A percentile compares a stretch with the other conserved stretches of the same genome.
phyloP scores from a whole-genome alignment of 768 basidiomycete species.

The Coprinopsis sp. region DNA sequence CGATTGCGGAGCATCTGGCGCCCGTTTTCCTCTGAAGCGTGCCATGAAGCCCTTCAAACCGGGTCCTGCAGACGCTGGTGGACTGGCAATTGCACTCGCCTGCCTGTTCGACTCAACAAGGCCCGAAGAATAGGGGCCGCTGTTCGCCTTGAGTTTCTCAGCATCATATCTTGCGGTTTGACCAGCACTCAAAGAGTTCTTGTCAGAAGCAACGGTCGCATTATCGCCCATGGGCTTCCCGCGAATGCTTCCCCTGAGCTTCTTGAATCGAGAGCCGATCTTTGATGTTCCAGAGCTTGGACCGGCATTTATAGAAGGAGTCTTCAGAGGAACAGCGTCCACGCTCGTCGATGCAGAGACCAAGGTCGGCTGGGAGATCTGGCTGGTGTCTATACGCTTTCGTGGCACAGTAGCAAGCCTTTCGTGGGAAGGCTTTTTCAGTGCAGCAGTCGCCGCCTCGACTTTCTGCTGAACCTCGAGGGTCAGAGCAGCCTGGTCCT shows the following conservation, averaged over 20 bases:
- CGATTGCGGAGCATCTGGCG: conserved; percentile 23
- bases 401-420: conserved; percentile 42
- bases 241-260: conserved; percentile 63
- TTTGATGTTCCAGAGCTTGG: conserved; percentile 45
- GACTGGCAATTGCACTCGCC: conserved; percentile 52
- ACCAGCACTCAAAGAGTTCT: conserved; percentile 31
- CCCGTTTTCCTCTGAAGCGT: conserved; percentile 55
- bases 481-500: conserved; percentile 53
- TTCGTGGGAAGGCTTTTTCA: conserved; percentile 36
- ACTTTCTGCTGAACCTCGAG: conserved; percentile 64
- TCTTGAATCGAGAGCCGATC: conserved; percentile 71
- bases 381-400: conserved; percentile 54
- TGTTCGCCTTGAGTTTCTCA: conserved; percentile 31
- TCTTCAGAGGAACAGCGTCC: conserved; percentile 59
- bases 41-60: conserved; percentile 80
- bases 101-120: conserved; percentile 50
- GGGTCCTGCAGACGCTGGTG: conserved; percentile 69
- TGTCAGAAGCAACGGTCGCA: conserved; percentile 39
- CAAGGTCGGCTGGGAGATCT: conserved; percentile 63
- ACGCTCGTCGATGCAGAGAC: conserved; percentile 67
- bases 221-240: conserved; percentile 49
- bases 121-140: conserved; percentile 32
- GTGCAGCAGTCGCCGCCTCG: conserved; percentile 59
- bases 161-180: conserved; percentile 41
- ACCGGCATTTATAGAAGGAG: conserved; percentile 43